Conservation (phyloP, 495 filamentous ascomycete genomes). For the Penicillium egyptiacum region DNA sequence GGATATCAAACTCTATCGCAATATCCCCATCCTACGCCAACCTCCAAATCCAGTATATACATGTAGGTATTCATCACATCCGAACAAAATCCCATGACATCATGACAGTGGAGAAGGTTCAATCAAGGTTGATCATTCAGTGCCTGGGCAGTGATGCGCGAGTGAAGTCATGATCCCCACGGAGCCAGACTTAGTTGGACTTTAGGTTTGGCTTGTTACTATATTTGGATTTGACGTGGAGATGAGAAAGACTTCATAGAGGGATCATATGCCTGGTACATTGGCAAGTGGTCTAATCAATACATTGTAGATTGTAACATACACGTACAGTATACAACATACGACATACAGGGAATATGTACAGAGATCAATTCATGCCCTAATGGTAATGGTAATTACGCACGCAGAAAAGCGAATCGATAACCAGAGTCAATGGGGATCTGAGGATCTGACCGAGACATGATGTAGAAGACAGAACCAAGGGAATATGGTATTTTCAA, state of each 20-base stretch:
- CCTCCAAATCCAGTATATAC: too few relatives aligned
- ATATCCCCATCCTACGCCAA: neutral
- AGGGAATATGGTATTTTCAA: slow-evolving; percentile 30
- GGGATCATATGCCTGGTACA: neutral
- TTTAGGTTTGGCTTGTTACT: neutral
- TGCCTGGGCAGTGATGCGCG: neutral
- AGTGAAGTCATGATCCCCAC: neutral
- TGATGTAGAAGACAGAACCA: slow-evolving; percentile 11
- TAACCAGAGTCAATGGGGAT: neutral
- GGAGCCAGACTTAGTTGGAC: neutral
- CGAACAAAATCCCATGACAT: slow-evolving; percentile 1
- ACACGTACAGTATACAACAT: neutral
- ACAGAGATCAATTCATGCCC: slow-evolving; percentile 2
- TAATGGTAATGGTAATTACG: slow-evolving; percentile 5
- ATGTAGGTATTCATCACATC: neutral
- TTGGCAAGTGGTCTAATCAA: too few relatives aligned
- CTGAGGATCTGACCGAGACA: slow-evolving; percentile 6
- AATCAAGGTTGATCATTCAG: neutral
- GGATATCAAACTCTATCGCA: neutral
- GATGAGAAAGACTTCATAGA: neutral
- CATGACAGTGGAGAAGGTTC: slow-evolving; percentile 2
- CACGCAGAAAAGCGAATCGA: slow-evolving; percentile 1
- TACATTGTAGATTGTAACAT: neutral
- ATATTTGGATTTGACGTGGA: neutral
- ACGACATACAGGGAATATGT: slow-evolving; percentile 10